Evolutionary conservation across 1,284 basidiomycete species (phyloP), one percentile per base, ranked within the genome.

Genomic region (Volvariella surrecta): DNA sequence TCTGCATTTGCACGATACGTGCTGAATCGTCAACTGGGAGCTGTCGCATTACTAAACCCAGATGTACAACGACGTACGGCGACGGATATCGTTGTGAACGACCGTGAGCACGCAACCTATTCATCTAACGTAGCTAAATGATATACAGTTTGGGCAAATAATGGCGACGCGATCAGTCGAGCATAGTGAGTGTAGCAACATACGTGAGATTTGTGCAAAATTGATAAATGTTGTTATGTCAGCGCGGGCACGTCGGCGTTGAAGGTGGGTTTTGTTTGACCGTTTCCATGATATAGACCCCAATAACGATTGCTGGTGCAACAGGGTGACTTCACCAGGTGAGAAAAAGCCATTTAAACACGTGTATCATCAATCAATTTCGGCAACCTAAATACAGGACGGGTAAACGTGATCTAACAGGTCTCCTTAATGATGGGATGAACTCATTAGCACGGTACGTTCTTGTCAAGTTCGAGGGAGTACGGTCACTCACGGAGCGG

Each of bases 241-340:
- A 88, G 85, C 54, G 82, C 88, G 45, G 89, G 89, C n/a, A 91
- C 91, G 0, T 89, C 88, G 40, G 91, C 91, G 15, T 70, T 98
- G 40, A 98, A 98, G 71, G 83, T 80, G 37, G 47, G 68, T 58
- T 40, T 15, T 16, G 32, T 21, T 35, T 35, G 20, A 40, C 18
- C 32, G 15, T 18, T 18, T 28, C 35, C 37, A 44, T 28, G 32
- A 6, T 28, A 28, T 41, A 34, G n/a, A 47, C 35, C 16, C 6
- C 13, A 37, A 37, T 22, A 8, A 39, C 39, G 35, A 45, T 40
- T 22, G 32, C 32, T 41, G 15, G 10, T 11, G 24, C 46, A 28
- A n/a, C 40, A 85, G 79, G 90, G 93, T n/a, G 93, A 96, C 64
- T 97, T 92, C 56, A 95, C 92, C 0, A 77, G 91, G 73, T 86